Evolutionary conservation across 371 early-diverging fungal species (phyloP), one percentile per base, ranked within the genome.

Genomic region (Mortierella sp.): DNA sequence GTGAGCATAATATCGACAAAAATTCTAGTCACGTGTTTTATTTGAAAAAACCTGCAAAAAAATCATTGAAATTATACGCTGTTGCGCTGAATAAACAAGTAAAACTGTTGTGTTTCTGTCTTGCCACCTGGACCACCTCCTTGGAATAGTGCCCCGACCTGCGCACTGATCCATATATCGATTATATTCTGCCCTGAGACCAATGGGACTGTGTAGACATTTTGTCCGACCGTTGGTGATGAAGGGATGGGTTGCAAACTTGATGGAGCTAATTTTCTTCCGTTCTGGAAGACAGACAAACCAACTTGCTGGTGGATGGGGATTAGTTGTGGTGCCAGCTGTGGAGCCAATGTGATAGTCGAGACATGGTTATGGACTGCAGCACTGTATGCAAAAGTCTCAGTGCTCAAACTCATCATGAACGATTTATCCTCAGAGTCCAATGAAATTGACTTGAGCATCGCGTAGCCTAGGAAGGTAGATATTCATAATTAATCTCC

Each of bases 81-180:
- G 43, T 69, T 68, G 47, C 76, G 72, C 57, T 81, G 82, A 38
- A 81, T 59, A 63, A 81, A 81, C 55, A 81, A 52, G 63, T 65
- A 81, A 28, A 72, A 81, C 64, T 81, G 76, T 28, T 81, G 82
- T 4, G 82, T 81, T 61, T 81, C 82, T 21, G 64, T 65, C 70
- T 81, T 81, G 48, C 82, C 82, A 5, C 76, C 76, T 2, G 82
- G 70, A 4, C 57, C 58, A 3, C 82, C 73, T 6, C 82, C 82
- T 40, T 81, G 82, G 73, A 81, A 81, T 19, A 81, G 65, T 1
- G 72, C 82, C 28, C 82, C 76, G 5, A 73, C 70, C 24, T 68
- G 82, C 0, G 82, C 82, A 41, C 76, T 81, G 67, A 81, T 72
- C 82, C 82, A 81, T 15, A 81, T 58, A 50, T 81, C 82, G 9